Evolutionary conservation across 208 protist genomes (phyloP).

Genomic region (Wallacemonas sp.): DNA sequence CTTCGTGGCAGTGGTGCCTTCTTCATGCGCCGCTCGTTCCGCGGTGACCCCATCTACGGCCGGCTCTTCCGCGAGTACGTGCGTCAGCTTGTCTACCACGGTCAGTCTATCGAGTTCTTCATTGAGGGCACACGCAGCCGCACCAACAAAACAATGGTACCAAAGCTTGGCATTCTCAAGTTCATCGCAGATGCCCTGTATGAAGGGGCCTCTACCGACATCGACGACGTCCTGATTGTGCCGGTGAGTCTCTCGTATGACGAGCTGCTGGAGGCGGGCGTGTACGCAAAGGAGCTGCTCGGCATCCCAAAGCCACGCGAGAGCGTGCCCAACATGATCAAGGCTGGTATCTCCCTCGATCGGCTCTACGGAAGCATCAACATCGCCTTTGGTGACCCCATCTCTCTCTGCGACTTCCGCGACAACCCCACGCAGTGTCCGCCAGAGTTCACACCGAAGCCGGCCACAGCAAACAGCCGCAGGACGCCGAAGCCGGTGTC

Average conservation of each 20-base stretch:
- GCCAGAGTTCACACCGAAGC: constrained; percentile 37
- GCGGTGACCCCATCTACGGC: constrained; percentile 76
- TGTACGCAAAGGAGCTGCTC: constrained; percentile 87
- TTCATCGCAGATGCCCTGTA: constrained; percentile 84
- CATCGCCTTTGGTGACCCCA: constrained; percentile 70
- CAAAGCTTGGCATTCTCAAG: constrained; percentile 92
- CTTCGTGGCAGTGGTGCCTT: constrained; percentile 91
- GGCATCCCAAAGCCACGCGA: constrained; percentile 84
- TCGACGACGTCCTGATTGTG: constrained; percentile 84
- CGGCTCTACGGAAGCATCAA: constrained; percentile 80
- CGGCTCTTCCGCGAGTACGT: constrained; percentile 85
- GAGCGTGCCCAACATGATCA: constrained; percentile 74
- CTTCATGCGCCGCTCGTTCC: constrained; percentile 89
- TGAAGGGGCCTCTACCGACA: constrained; percentile 23
- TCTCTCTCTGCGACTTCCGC: constrained; percentile 60
- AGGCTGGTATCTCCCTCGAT: constrained; percentile 46
- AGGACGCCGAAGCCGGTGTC: not conserved
- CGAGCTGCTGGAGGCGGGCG: constrained; percentile 76
- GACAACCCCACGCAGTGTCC: constrained; percentile 46
- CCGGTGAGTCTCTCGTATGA: constrained; percentile 90
- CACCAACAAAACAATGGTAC: constrained; percentile 83
- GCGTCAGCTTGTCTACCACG: constrained; percentile 57
- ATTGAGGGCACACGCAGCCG: constrained; percentile 88
- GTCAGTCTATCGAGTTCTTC: constrained; percentile 85
- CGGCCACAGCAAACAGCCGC: not conserved